A percentile compares a stretch with the other conserved stretches of the same genome.
These are phyloP conservation scores for Cercospora berteroae DNA, from an alignment of 2,329 filamentous ascomycete species.

Conservation along the genomic window DNA sequence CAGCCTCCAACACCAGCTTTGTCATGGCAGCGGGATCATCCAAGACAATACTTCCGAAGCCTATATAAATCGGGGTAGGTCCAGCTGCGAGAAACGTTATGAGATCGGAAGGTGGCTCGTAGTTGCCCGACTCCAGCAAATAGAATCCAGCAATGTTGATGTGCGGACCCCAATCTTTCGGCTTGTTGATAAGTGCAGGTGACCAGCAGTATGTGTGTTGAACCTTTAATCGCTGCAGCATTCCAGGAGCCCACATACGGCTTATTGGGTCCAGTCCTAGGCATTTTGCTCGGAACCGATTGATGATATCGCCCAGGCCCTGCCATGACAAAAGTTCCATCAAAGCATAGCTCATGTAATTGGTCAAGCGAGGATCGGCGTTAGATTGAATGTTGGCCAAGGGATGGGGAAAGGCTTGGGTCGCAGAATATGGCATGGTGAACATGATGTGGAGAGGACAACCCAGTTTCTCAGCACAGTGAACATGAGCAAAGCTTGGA, in stretches of 20 bases:
- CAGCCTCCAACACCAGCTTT: slow-evolving; percentile 67
- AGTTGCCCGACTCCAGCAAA: slow-evolving; percentile 68
- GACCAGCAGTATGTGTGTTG: slow-evolving; percentile 95
- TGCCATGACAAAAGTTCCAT: slow-evolving; percentile 95
- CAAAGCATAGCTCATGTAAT: slow-evolving; percentile 78
- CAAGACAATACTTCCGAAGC: slow-evolving; percentile 80
- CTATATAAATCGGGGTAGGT: slow-evolving; percentile 74
- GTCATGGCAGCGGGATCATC: slow-evolving; percentile 72
- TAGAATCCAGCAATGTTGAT: slow-evolving; percentile 75
- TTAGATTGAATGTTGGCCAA: slow-evolving; percentile 79
- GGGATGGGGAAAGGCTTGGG: slow-evolving; percentile 80
- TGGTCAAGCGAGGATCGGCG: slow-evolving; percentile 72
- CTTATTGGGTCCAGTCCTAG: slow-evolving; percentile 76
- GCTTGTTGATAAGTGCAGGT: slow-evolving; percentile 71
- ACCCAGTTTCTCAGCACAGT: slow-evolving; percentile 71
- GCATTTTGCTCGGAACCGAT: slow-evolving; percentile 73
- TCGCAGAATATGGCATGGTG: slow-evolving; percentile 91
- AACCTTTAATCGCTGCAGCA: slow-evolving; percentile 71
- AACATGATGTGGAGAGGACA: slow-evolving; percentile 85
- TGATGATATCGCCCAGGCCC: slow-evolving; percentile 85
- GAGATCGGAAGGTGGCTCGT: slow-evolving; percentile 64
- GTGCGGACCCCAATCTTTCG: slow-evolving; percentile 69
- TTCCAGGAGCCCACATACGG: slow-evolving; percentile 76
- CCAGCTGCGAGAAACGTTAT: slow-evolving; percentile 65
- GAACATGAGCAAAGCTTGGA: slow-evolving; percentile 72